These are phyloP conservation scores for Hyphopichia wangnamkhiaoensis DNA, from an alignment of 1,139 yeast genomes.

Conservation along the genomic window DNA sequence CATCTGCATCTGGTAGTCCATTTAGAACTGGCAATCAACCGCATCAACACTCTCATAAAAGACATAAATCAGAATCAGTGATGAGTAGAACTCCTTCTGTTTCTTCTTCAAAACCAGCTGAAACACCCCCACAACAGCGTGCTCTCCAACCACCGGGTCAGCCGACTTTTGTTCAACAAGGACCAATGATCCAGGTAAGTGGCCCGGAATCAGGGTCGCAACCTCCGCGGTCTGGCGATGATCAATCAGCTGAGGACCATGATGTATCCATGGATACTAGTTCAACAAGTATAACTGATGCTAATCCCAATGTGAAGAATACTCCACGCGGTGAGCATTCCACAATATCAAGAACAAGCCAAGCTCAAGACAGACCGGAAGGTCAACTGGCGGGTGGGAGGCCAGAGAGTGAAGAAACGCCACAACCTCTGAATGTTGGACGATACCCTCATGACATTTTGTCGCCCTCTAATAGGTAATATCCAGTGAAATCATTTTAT, in stretches of 20 bases:
- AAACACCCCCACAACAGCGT: not conserved
- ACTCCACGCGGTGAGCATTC: conserved; percentile 3
- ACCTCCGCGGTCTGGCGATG: not conserved
- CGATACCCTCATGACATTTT: conserved; percentile 21
- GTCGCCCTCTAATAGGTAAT: conserved; percentile 10
- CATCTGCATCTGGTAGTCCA: conserved; percentile 5
- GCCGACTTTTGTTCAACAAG: not conserved
- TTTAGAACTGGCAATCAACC: conserved; percentile 1
- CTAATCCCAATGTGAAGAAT: conserved; percentile 2
- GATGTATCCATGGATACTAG: conserved; percentile 5
- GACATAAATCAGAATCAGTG: conserved; percentile 20
- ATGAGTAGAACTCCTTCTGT: not conserved
- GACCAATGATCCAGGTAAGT: not conserved
- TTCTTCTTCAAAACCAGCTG: not conserved
- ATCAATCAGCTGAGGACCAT: not conserved
- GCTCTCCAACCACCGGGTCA: conserved; percentile 3
- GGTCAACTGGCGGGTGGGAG: too few relatives aligned
- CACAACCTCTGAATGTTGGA: conserved; percentile 16
- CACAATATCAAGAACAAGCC: too few relatives aligned
- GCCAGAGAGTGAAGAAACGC: too few relatives aligned
- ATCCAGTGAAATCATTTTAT: too few relatives aligned
- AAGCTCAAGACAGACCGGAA: too few relatives aligned
- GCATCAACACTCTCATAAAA: conserved; percentile 16
- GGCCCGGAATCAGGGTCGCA: not conserved
- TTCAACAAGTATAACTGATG: conserved; percentile 2